These are phyloP conservation scores for Bocquillonia castaneifolia DNA, from an alignment of 441 rosid genomes.

Conservation along the genomic window DNA sequence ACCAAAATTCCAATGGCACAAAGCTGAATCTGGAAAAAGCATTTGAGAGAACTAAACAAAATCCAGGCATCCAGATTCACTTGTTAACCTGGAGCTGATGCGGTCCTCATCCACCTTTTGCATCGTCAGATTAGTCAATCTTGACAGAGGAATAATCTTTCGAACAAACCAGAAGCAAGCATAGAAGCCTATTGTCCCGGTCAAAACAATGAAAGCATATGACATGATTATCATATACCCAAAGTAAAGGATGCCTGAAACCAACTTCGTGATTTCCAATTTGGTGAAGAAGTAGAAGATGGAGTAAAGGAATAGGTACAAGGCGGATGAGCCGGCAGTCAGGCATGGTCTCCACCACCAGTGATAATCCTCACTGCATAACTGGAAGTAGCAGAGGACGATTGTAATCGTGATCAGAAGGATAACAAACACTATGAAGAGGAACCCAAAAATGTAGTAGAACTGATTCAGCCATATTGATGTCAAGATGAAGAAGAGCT, in stretches of 20 bases:
- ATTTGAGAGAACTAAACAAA: conserved; percentile 7
- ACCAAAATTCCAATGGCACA: conserved; percentile 13
- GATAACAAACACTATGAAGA: conserved; percentile 82
- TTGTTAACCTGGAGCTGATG: neutral
- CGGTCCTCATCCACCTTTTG: conserved; percentile 8
- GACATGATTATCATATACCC: conserved; percentile 82
- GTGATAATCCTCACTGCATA: conserved; percentile 85
- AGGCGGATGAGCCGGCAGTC: conserved; percentile 86
- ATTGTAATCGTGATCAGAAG: conserved; percentile 77
- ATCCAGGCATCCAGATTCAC: neutral
- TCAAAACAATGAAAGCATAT: conserved; percentile 78
- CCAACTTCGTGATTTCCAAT: conserved; percentile 81
- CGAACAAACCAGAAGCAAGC: conserved; percentile 94
- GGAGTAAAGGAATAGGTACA: conserved; percentile 89
- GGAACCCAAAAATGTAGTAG: conserved; percentile 96
- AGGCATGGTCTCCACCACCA: conserved; percentile 99
- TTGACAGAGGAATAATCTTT: conserved; percentile 93
- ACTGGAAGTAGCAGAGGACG: conserved; percentile 91
- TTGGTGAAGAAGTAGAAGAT: conserved; percentile 89
- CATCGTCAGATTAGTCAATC: conserved; percentile 52
- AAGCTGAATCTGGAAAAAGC: conserved; percentile 11
- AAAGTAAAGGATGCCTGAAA: conserved; percentile 80
- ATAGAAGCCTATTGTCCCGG: conserved; percentile 87
- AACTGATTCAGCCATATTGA: conserved; percentile 97
- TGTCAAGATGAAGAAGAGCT: conserved; percentile 91